Conservation (phyloP, 1,139 yeast species). For the Candida tunisiensis region DNA sequence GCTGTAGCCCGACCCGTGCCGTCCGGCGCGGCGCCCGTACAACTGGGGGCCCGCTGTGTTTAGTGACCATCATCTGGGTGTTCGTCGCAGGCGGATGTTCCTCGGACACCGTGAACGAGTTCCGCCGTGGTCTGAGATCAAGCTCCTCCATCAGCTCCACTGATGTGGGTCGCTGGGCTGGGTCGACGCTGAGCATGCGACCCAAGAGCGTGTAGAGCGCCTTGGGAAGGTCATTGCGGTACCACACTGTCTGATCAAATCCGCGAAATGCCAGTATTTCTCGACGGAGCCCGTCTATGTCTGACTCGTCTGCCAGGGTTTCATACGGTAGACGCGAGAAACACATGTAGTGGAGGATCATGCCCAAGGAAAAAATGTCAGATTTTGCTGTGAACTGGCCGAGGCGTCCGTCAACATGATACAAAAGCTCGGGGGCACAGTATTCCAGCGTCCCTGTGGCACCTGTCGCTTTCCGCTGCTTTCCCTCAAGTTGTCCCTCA, state of each 20-base stretch:
- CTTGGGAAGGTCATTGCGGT: slow-evolving; percentile 22
- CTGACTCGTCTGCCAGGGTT: slow-evolving; percentile 14
- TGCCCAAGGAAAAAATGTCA: slow-evolving; percentile 70
- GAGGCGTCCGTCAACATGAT: slow-evolving; percentile 12
- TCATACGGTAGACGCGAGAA: slow-evolving; percentile 55
- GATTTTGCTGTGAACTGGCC: slow-evolving; percentile 50
- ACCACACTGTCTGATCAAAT: slow-evolving; percentile 12
- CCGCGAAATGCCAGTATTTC: slow-evolving; percentile 25
- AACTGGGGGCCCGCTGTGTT: too few relatives aligned
- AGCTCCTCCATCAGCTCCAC: slow-evolving; percentile 19
- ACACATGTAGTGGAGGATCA: slow-evolving; percentile 59
- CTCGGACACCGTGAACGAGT: too few relatives aligned
- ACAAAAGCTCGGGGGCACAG: slow-evolving; percentile 69
- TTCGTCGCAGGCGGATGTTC: too few relatives aligned
- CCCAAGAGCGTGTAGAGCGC: slow-evolving; percentile 23
- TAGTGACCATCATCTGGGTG: too few relatives aligned
- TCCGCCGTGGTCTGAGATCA: too few relatives aligned
- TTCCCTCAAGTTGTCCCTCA: slow-evolving; percentile 64
- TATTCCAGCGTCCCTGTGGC: slow-evolving; percentile 78
- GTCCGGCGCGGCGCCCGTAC: too few relatives aligned
- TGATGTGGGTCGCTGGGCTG: slow-evolving; percentile 28
- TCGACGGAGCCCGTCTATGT: slow-evolving; percentile 19
- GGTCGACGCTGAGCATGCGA: slow-evolving; percentile 19
- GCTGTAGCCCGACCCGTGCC: too few relatives aligned
- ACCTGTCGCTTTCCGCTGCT: slow-evolving; percentile 42